A percentile compares a stretch with the other conserved stretches of the same genome.
These are phyloP conservation scores for Vachellia pachyceras DNA, from an alignment of 306 rosid genomes.

Conservation along the genomic window DNA sequence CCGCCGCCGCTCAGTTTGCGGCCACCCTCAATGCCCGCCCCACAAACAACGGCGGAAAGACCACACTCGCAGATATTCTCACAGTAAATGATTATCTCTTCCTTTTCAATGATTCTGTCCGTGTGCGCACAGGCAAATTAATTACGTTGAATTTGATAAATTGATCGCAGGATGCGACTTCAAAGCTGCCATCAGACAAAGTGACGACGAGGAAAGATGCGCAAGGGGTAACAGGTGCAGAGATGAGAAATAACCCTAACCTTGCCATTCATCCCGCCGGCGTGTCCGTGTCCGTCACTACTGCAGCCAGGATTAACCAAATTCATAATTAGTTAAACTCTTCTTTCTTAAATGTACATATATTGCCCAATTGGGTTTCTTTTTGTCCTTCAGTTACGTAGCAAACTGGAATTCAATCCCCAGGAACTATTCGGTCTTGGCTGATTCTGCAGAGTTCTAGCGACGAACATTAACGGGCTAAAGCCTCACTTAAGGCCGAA, in stretches of 20 bases:
- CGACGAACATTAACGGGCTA: not conserved
- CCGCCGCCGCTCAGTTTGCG: conserved; percentile 73
- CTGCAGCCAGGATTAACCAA: conserved; percentile 79
- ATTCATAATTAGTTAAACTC: not conserved
- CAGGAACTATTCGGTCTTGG: not conserved
- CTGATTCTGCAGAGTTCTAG: not conserved
- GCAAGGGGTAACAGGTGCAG: conserved; percentile 71
- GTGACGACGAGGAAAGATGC: conserved; percentile 71
- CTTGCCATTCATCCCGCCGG: conserved; percentile 70
- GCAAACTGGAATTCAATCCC: not conserved
- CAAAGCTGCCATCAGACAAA: conserved; percentile 64
- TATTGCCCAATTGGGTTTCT: not conserved
- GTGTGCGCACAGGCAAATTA: not conserved
- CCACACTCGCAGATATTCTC: conserved; percentile 67
- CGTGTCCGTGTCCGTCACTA: conserved; percentile 69
- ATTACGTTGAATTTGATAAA: not conserved
- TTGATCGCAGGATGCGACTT: conserved; percentile 54
- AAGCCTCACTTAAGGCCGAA: not conserved
- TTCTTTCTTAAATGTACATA: not conserved
- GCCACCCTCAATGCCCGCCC: conserved; percentile 69
- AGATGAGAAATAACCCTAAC: conserved; percentile 69
- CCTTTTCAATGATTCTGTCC: not conserved
- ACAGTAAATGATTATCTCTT: conserved; percentile 33
- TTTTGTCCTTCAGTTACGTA: not conserved
- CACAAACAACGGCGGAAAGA: conserved; percentile 54